Evolutionary conservation across 176 grass and related monocot species (phyloP), one percentile per base, ranked within the genome.

Genomic region (Phragmites australis): DNA sequence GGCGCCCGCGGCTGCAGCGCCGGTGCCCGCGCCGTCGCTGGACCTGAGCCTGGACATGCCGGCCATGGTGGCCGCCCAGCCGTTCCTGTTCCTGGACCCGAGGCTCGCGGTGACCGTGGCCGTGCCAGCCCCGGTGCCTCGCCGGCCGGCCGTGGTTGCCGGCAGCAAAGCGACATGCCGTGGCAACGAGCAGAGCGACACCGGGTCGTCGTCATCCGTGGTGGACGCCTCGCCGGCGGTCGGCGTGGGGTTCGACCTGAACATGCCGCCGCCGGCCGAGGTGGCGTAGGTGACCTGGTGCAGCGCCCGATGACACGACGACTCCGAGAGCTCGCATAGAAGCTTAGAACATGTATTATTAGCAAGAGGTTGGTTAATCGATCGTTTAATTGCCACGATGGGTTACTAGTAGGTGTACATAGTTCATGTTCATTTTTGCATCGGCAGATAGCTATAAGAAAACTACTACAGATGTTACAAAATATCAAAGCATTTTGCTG

Each of bases 101-200:
- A 87, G 77, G 70, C 76, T 75, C 68, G 76, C 89, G 72, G 88
- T 89, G 1, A 82, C 88, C 75, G 79, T 89, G 57, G 81, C 85
- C 65, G 81, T 87, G 64, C 59, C 88, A 26, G 77, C 82, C 14
- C 85, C 90, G 17, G 30, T n/a, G 44, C 19, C 63, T 1, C 58
- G 39, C 77, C 63, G 63, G 27, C 45, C 63, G 1, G 48, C 72
- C 17, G 82, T 15, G 8, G 47, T 17, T 44, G 27, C 6, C 63
- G 64, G 13, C 75, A 60, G 52, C 42, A 61, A 76, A 51, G 39
- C 37, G 16, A 30, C 40, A 18, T 75, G 70, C 62, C 56, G 69
- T 22, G 82, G 78, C 26, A 83, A 93, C n/a, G 90, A 87, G 47
- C 86, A 93, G 60, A 97, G 94, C 57, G 94, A 97, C 85, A 89